These are phyloP conservation scores for Pinus taeda DNA, from an alignment of 75 land plant genomes.

Conservation along the genomic window DNA sequence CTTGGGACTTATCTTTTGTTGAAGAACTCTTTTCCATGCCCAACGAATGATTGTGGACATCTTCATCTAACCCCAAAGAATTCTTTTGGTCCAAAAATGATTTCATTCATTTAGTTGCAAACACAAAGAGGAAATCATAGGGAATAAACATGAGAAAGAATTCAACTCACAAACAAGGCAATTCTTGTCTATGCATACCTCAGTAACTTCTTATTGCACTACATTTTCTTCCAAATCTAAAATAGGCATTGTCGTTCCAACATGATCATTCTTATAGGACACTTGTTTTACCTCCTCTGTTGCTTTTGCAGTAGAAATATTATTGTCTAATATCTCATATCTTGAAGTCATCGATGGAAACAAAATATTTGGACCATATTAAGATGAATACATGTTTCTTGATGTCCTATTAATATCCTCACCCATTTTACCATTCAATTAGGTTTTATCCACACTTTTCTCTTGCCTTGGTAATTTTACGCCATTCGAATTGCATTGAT, in stretches of 20 bases:
- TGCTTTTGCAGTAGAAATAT: not conserved
- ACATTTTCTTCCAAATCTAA: not conserved
- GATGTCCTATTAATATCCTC: not conserved
- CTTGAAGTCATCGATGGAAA: not conserved
- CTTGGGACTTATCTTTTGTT: slow-evolving; percentile 72
- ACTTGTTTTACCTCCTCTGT: not conserved
- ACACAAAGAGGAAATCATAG: not conserved
- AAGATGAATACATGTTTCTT: not conserved
- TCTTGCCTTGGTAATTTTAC: not conserved
- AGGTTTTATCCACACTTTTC: not conserved
- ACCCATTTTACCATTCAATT: not conserved
- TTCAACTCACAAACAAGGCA: not conserved
- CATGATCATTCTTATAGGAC: not conserved
- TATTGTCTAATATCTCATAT: not conserved
- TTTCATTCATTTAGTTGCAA: not conserved
- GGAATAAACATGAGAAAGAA: not conserved
- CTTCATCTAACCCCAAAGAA: slow-evolving; percentile 24
- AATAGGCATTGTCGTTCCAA: not conserved
- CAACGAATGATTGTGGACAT: slow-evolving; percentile 23
- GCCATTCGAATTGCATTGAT: not conserved
- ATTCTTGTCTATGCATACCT: not conserved
- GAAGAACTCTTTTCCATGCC: slow-evolving; percentile 40
- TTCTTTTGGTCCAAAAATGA: slow-evolving; percentile 20
- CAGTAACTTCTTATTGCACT: slow-evolving; percentile 4
- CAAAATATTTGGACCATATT: not conserved